A percentile compares a stretch with the other conserved stretches of the same genome.
These are phyloP conservation scores for Acanthamoeba sp. DNA, from an alignment of 208 protist genomes.

Conservation along the genomic window DNA sequence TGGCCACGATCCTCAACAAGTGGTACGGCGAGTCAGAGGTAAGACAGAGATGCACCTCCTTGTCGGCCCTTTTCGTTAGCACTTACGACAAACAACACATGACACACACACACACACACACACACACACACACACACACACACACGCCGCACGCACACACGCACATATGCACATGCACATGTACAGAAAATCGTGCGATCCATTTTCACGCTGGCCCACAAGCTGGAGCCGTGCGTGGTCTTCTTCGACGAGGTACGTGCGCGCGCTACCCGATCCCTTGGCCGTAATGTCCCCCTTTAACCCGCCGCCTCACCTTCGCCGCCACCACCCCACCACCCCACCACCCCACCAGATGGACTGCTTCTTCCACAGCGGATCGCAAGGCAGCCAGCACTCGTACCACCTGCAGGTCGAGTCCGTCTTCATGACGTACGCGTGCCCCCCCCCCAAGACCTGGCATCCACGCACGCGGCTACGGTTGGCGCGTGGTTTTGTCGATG, in stretches of 20 bases:
- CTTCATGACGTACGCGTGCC: conserved; percentile 32
- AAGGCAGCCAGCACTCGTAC: neutral
- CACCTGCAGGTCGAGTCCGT: conserved; percentile 52
- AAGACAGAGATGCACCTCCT: neutral
- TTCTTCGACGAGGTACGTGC: conserved; percentile 51
- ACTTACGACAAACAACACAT: no score
- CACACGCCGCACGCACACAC: neutral
- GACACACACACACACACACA: neutral
- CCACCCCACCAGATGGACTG: conserved; percentile 18
- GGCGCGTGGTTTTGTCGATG: neutral
- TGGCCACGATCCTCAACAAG: conserved; percentile 64
- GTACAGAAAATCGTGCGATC: conserved; percentile 48
- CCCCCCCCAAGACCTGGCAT: no score
- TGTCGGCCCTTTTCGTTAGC: neutral
- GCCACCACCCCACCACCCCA: neutral
- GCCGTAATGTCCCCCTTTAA: no score
- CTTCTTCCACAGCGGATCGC: conserved; percentile 45
- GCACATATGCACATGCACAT: neutral
- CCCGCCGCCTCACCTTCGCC: neutral
- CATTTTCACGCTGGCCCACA: conserved; percentile 66
- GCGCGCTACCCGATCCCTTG: neutral
- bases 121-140: conserved; percentile 41
- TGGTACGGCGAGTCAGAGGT: conserved; percentile 59
- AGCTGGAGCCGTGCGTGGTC: conserved; percentile 60
- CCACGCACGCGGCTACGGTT: no score